Evolutionary conservation across 164 flowering plant genomes (phyloP).

Genomic region (Santalum album): DNA sequence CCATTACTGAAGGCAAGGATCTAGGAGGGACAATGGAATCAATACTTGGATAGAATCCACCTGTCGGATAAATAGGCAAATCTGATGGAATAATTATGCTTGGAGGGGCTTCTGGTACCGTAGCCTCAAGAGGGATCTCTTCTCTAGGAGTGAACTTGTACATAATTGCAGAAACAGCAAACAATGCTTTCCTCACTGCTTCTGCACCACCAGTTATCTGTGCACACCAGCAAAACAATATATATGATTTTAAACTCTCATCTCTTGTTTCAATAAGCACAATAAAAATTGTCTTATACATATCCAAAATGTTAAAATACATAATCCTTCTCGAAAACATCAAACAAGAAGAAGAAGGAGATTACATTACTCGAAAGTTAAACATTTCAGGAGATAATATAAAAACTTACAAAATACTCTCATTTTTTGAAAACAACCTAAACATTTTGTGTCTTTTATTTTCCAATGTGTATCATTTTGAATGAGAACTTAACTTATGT

Average conservation of each 20-base stretch:
- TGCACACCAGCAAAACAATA: neutral
- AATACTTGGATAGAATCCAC: conserved; percentile 63
- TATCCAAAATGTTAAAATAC: neutral
- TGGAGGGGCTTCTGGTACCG: conserved; percentile 56
- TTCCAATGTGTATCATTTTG: no score
- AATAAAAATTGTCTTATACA: neutral
- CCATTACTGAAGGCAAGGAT: conserved; percentile 52
- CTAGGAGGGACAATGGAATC: conserved; percentile 52
- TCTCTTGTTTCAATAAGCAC: no score
- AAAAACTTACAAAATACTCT: no score
- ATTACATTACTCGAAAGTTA: no score
- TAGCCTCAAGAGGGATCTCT: conserved; percentile 69
- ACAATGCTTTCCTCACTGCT: conserved; percentile 73
- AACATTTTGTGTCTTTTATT: no score
- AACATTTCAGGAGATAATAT: no score
- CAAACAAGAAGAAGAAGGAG: no score
- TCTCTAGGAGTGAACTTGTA: conserved; percentile 86
- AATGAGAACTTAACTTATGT: no score
- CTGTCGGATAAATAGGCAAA: conserved; percentile 57
- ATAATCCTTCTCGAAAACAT: no score
- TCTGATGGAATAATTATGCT: conserved; percentile 91
- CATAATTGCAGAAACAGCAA: conserved; percentile 80
- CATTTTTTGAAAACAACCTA: no score
- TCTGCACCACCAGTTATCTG: conserved; percentile 81
- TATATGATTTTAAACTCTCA: neutral